Conservation (phyloP, 2,329 filamentous ascomycete species). For the Ploettnerulaceae sp. region DNA sequence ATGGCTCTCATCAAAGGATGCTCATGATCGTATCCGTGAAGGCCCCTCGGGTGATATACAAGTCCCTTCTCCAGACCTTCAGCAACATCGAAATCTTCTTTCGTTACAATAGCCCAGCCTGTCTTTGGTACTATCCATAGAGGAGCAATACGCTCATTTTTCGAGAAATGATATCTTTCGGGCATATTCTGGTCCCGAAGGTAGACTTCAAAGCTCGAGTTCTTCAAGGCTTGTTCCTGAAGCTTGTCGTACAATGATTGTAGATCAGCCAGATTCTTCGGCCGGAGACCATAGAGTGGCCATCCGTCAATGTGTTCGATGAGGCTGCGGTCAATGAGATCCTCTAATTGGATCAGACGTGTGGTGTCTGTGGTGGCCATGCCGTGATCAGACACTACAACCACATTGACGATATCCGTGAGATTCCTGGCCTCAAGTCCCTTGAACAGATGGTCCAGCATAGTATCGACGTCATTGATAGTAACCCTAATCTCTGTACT, state of each 20-base stretch:
- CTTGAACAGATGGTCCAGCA: constrained; percentile 71
- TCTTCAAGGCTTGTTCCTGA: constrained; percentile 50
- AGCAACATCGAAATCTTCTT: constrained; percentile 70
- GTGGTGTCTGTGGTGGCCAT: constrained; percentile 89
- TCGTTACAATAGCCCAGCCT: constrained; percentile 86
- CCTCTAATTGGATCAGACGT: constrained; percentile 83
- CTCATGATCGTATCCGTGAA: constrained; percentile 94
- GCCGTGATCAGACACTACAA: constrained; percentile 96
- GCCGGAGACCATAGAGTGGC: constrained; percentile 85
- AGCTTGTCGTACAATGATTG: constrained; percentile 61
- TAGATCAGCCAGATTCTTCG: constrained; percentile 64
- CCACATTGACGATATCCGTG: constrained; percentile 83
- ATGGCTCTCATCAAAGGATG: constrained; percentile 95
- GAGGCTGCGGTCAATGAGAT: constrained; percentile 71
- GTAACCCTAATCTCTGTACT: constrained; percentile 82
- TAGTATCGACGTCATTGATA: constrained; percentile 73
- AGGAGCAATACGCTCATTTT: constrained; percentile 85
- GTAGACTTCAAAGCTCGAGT: constrained; percentile 79
- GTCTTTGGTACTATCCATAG: constrained; percentile 90
- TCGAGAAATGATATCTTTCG: constrained; percentile 82
- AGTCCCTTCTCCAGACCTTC: constrained; percentile 58
- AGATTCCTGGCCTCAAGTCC: constrained; percentile 79
- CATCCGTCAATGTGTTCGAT: constrained; percentile 88
- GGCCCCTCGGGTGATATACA: constrained; percentile 72
- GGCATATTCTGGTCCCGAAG: constrained; percentile 86